Evolutionary conservation across 352 stramenopile genomes (phyloP).

Genomic region (Pythium grandisporangium): DNA sequence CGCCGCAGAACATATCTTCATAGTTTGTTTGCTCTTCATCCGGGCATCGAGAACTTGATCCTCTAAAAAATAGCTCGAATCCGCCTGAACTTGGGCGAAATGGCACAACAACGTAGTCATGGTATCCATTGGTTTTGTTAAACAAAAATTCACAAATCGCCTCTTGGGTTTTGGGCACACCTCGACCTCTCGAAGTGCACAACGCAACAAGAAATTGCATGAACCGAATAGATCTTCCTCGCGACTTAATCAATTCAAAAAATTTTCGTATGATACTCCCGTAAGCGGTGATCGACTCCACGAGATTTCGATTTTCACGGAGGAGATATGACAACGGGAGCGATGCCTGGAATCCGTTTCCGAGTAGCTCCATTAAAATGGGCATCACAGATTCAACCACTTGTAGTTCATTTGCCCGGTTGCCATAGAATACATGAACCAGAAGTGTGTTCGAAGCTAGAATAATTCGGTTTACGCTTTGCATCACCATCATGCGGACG

Average conservation of each 20-base stretch:
- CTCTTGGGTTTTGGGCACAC: slow-evolving; percentile 64
- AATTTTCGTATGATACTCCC: slow-evolving; percentile 51
- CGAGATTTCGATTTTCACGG: slow-evolving; percentile 57
- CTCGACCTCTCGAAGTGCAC: slow-evolving; percentile 46
- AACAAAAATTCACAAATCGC: slow-evolving; percentile 65
- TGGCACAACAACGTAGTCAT: slow-evolving; percentile 43
- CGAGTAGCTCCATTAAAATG: slow-evolving; percentile 57
- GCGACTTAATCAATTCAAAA: slow-evolving; percentile 61
- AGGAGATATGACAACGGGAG: slow-evolving; percentile 56
- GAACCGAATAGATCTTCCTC: slow-evolving; percentile 60
- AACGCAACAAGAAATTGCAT: slow-evolving; percentile 68
- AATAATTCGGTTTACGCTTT: slow-evolving; percentile 48
- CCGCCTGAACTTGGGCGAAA: slow-evolving; percentile 26
- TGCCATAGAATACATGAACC: slow-evolving; percentile 51
- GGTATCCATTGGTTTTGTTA: slow-evolving; percentile 40
- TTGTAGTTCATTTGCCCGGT: slow-evolving; percentile 46
- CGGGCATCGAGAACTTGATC: slow-evolving; percentile 1
- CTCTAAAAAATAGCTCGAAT: slow-evolving; percentile 39
- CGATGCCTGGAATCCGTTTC: slow-evolving; percentile 64
- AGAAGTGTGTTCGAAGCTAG: slow-evolving; percentile 40
- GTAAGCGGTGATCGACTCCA: slow-evolving; percentile 64
- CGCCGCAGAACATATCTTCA: too few species aligned
- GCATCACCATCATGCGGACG: slow-evolving; percentile 17
- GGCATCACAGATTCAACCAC: slow-evolving; percentile 49
- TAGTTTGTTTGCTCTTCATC: slow-evolving; percentile 1